These are phyloP conservation scores for Boletus albobrunnescens DNA, from an alignment of 1,284 basidiomycete species.

Conservation along the genomic window DNA sequence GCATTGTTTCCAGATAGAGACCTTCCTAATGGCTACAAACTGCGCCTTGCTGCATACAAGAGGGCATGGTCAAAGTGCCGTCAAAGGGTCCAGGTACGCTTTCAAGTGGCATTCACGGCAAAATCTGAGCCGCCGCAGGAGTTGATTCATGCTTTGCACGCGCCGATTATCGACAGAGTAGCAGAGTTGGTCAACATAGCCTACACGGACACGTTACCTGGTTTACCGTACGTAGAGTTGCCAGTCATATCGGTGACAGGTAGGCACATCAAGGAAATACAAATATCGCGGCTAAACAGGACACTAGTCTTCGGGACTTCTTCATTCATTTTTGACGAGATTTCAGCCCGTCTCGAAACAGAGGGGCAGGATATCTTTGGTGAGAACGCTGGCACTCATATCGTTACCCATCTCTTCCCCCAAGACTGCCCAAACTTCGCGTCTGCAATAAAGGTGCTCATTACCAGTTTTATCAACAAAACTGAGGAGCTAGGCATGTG, in stretches of 20 bases:
- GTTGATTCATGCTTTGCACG: slow-evolving; percentile 43
- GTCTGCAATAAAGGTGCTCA: slow-evolving; percentile 52
- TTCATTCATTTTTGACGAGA: slow-evolving; percentile 43
- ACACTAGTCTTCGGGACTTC: slow-evolving; percentile 30
- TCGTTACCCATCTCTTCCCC: slow-evolving; percentile 52
- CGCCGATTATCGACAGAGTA: slow-evolving; percentile 40
- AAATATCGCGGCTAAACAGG: slow-evolving; percentile 8
- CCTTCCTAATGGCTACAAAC: slow-evolving; percentile 37
- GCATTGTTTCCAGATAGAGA: slow-evolving; percentile 35
- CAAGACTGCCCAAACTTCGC: slow-evolving; percentile 53
- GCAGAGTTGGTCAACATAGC: slow-evolving; percentile 39
- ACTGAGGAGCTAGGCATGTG: slow-evolving; percentile 32
- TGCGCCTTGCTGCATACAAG: slow-evolving; percentile 46
- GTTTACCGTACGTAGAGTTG: slow-evolving; percentile 49
- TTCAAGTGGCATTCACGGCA: background rate
- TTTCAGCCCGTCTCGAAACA: slow-evolving; percentile 37
- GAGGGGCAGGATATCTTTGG: slow-evolving; percentile 31
- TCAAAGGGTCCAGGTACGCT: slow-evolving; percentile 43
- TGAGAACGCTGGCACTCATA: slow-evolving; percentile 19
- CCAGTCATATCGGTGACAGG: slow-evolving; percentile 55
- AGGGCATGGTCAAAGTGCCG: slow-evolving; percentile 50
- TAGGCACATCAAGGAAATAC: slow-evolving; percentile 26
- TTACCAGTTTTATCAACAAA: slow-evolving; percentile 49
- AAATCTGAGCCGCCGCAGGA: slow-evolving; percentile 31
- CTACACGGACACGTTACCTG: slow-evolving; percentile 40